Evolutionary conservation across 2,329 filamentous ascomycete species (phyloP).

Genomic region (Rhinocladiella similis): DNA sequence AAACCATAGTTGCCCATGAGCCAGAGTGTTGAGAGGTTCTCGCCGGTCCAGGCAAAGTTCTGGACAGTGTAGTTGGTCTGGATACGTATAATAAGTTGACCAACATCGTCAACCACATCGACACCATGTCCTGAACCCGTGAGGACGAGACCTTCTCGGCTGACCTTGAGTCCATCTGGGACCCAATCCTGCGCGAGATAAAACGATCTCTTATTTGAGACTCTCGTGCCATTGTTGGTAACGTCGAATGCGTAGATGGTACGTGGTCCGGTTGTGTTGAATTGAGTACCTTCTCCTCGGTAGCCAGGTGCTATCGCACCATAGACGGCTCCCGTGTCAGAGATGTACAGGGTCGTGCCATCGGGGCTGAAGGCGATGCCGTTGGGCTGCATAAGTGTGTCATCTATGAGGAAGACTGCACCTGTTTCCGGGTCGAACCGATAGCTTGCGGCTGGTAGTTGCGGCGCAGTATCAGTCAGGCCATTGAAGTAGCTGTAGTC

Average conservation of each 20-base stretch:
- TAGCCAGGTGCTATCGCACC: conserved; percentile 33
- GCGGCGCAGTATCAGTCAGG: conserved; percentile 38
- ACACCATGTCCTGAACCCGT: conserved; percentile 42
- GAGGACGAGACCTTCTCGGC: conserved; percentile 42
- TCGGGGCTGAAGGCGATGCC: conserved; percentile 46
- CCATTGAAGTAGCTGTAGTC: conserved; percentile 40
- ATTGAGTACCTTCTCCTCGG: conserved; percentile 18
- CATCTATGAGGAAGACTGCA: conserved; percentile 39
- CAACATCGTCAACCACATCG: conserved; percentile 41
- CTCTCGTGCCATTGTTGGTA: conserved; percentile 34
- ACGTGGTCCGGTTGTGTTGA: conserved; percentile 23
- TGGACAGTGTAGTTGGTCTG: conserved; percentile 48
- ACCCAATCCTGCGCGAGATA: conserved; percentile 41
- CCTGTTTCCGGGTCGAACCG: conserved; percentile 39
- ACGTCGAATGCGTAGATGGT: conserved; percentile 41
- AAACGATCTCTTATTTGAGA: conserved; percentile 43
- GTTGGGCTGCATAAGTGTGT: conserved; percentile 43
- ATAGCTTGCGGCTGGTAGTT: conserved; percentile 40
- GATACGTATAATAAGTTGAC: conserved; percentile 40
- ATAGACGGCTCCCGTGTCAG: conserved; percentile 39
- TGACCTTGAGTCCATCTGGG: conserved; percentile 46
- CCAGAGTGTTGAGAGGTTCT: conserved; percentile 42
- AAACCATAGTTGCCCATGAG: conserved; percentile 42
- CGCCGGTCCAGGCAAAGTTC: conserved; percentile 46
- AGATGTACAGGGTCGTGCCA: conserved; percentile 41